phyloP scores from a whole-genome alignment of 202 grass and related monocot species.

The Schoenoplectus triqueter region DNA sequence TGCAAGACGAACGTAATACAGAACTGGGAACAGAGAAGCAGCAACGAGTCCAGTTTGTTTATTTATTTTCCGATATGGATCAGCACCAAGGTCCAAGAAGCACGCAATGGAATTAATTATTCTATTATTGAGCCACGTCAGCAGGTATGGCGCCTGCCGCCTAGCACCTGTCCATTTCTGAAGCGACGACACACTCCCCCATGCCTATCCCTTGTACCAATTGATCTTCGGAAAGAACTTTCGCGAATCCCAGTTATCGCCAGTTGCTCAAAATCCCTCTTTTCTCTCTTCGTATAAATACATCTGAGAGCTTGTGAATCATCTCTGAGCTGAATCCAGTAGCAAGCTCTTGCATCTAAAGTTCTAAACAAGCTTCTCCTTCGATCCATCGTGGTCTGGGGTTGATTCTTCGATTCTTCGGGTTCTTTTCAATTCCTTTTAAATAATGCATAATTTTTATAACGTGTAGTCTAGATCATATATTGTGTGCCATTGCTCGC shows the following conservation, averaged over 20 bases:
- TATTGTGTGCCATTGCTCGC: background rate
- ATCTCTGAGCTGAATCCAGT: background rate
- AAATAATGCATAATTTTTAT: conserved; percentile 11
- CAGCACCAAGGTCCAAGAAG: too few relatives aligned
- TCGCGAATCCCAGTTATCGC: background rate
- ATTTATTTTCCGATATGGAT: too few relatives aligned
- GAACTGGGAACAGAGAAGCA: too few relatives aligned
- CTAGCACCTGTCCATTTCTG: background rate
- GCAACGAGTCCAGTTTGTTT: too few relatives aligned
- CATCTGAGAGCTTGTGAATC: background rate
- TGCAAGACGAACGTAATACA: too few relatives aligned
- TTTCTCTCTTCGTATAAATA: background rate
- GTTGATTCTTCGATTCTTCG: conserved; percentile 12
- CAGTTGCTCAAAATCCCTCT: background rate
- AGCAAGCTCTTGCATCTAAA: background rate
- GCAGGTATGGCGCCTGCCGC: background rate
- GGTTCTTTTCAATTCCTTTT: conserved; percentile 38
- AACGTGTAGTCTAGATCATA: background rate
- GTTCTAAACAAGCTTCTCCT: background rate
- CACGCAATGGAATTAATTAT: too few relatives aligned
- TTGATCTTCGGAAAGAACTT: conserved; percentile 14
- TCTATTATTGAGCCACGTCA: background rate
- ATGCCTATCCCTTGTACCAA: background rate
- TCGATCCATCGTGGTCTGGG: conserved; percentile 2
- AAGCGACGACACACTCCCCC: background rate